Conservation (phyloP, 176 grass and related monocot genomes). For the Alopecurus myosuroides region DNA sequence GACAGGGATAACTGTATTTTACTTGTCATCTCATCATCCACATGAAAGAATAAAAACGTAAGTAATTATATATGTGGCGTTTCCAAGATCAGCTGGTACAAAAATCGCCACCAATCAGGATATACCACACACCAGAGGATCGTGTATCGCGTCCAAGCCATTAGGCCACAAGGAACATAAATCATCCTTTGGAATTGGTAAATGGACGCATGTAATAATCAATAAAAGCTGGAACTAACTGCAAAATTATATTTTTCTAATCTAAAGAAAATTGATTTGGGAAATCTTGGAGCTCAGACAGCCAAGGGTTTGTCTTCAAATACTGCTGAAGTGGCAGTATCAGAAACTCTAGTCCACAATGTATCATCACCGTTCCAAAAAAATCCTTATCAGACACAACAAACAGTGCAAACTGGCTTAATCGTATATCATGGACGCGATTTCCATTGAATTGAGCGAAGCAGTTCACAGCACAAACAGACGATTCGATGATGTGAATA, state of each 20-base stretch:
- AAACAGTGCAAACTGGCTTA: no score
- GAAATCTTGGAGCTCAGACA: slow-evolving; percentile 41
- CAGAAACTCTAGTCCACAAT: slow-evolving; percentile 76
- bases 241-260: no score
- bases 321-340: slow-evolving; percentile 29
- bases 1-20: slow-evolving; percentile 84
- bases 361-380: slow-evolving; percentile 43
- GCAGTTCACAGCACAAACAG: neutral
- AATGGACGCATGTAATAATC: slow-evolving; percentile 34
- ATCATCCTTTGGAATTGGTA: slow-evolving; percentile 60
- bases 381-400: neutral
- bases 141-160: slow-evolving; percentile 44
- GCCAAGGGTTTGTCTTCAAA: slow-evolving; percentile 74
- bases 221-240: neutral
- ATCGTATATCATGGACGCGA: no score
- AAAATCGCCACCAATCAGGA: slow-evolving; percentile 51
- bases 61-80: slow-evolving; percentile 56
- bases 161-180: slow-evolving; percentile 43
- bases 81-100: slow-evolving; percentile 52
- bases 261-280: neutral
- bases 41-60: no score
- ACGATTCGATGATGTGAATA: neutral
- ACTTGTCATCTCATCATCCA: slow-evolving; percentile 54
- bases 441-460: no score
- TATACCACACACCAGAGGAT: slow-evolving; percentile 44